A percentile compares a stretch with the other conserved stretches of the same genome.
Evolutionary conservation across 805 yeast species (phyloP).

Genomic region (Wickerhamiella allomyrinae): DNA sequence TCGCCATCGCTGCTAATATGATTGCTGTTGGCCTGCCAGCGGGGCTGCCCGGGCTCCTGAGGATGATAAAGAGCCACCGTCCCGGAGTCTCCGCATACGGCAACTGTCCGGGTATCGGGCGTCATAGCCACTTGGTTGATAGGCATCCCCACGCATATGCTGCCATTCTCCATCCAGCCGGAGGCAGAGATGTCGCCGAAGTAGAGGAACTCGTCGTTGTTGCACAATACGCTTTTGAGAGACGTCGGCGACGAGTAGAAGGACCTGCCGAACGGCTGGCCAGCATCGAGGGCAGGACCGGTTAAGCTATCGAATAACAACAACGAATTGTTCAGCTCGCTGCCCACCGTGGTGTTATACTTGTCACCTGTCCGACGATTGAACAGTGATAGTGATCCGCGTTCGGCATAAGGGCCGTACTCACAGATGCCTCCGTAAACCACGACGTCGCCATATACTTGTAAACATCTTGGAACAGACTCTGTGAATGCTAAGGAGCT

Average conservation of each 20-base stretch:
- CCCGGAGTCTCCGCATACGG: conserved; percentile 68
- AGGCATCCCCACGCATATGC: conserved; percentile 44
- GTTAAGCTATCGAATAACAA: neutral
- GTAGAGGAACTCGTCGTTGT: conserved; percentile 66
- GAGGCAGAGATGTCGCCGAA: conserved; percentile 38
- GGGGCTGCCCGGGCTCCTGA: neutral
- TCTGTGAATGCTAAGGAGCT: neutral
- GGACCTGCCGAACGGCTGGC: neutral
- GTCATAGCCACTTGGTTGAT: conserved; percentile 61
- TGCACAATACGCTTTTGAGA: conserved; percentile 40
- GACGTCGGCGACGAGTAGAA: neutral
- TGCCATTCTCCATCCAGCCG: conserved; percentile 6
- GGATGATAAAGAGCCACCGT: neutral
- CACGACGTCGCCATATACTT: neutral
- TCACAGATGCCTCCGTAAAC: neutral
- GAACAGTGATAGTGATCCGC: neutral
- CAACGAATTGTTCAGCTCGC: neutral
- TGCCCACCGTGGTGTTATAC: neutral
- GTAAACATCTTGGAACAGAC: neutral
- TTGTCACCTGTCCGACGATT: neutral
- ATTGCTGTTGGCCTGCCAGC: neutral
- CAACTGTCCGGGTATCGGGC: conserved; percentile 43
- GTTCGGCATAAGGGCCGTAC: neutral
- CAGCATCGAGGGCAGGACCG: neutral
- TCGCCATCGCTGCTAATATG: conserved; percentile 47